Conservation (phyloP, 352 stramenopile species). For the Pythium brachiatum region DNA sequence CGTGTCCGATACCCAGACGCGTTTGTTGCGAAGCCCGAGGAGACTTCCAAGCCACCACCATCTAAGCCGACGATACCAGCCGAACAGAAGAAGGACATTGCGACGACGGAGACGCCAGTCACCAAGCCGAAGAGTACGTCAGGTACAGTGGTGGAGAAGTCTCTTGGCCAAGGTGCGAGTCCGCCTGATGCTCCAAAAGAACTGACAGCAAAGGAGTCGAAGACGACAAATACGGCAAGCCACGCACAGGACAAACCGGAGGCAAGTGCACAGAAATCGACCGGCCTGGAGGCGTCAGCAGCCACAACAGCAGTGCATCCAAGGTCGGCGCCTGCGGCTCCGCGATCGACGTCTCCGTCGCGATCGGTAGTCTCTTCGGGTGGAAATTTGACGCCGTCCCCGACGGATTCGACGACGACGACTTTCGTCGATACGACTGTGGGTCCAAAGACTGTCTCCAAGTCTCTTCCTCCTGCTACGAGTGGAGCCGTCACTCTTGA, state of each 20-base stretch:
- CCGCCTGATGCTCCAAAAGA: neutral
- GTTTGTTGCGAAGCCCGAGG: too few species aligned
- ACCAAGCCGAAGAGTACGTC: too few species aligned
- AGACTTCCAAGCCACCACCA: too few species aligned
- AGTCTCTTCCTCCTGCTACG: neutral
- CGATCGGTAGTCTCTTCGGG: neutral
- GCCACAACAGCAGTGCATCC: neutral
- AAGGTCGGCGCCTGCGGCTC: neutral
- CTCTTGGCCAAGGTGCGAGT: too few species aligned
- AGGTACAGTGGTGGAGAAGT: too few species aligned
- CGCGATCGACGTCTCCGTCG: neutral
- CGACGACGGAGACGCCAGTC: too few species aligned
- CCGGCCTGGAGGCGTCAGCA: neutral
- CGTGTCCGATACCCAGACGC: too few species aligned
- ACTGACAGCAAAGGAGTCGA: neutral
- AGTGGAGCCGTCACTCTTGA: neutral
- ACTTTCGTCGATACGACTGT: neutral
- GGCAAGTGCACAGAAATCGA: neutral
- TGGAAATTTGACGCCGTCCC: constrained; percentile 7
- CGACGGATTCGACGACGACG: constrained; percentile 10
- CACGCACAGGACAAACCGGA: neutral
- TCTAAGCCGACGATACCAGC: too few species aligned
- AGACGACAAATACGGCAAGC: neutral
- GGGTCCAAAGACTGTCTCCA: neutral
- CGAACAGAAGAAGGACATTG: neutral